phyloP scores from a whole-genome alignment of 768 basidiomycete species.

The Psilocybe cubensis region DNA sequence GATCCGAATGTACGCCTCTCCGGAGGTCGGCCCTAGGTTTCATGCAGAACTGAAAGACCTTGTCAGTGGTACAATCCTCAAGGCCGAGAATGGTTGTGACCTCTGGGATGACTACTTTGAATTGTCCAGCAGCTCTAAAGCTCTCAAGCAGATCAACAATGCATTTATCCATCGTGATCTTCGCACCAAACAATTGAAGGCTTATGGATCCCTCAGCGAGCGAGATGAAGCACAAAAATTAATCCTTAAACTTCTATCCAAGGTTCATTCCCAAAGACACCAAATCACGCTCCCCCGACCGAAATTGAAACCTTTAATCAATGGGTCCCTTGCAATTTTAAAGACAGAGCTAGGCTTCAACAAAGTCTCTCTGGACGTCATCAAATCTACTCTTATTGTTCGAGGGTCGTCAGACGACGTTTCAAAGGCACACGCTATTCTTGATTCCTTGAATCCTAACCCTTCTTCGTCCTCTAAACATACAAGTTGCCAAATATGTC shows the following conservation, averaged over 20 bases:
- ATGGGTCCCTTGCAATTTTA: constrained; percentile 40
- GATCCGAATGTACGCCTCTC: constrained; percentile 42
- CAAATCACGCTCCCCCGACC: constrained; percentile 28
- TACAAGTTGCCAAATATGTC: constrained; percentile 44
- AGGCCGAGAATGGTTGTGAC: constrained; percentile 26
- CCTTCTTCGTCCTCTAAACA: constrained; percentile 2
- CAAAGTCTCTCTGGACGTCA: constrained; percentile 47
- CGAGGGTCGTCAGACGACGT: constrained; percentile 38
- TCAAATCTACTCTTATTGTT: constrained; percentile 42
- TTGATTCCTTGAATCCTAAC: constrained; percentile 24
- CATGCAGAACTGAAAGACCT: constrained; percentile 40
- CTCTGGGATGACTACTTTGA: constrained; percentile 56
- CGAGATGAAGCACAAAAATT: constrained; percentile 32
- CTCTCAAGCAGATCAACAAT: constrained; percentile 36
- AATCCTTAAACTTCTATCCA: constrained; percentile 41
- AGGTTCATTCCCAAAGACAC: constrained; percentile 38
- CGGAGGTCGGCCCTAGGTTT: constrained; percentile 35
- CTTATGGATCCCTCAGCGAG: constrained; percentile 39
- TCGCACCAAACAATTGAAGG: constrained; percentile 37
- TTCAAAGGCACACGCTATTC: constrained; percentile 26
- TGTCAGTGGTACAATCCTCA: constrained; percentile 41
- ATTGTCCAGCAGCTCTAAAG: constrained; percentile 39
- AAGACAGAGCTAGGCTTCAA: constrained; percentile 42
- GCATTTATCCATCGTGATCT: constrained; percentile 44
- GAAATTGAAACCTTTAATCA: constrained; percentile 40